Conservation (phyloP, 1,139 yeast genomes). For the Yamadazyma buinensis region DNA sequence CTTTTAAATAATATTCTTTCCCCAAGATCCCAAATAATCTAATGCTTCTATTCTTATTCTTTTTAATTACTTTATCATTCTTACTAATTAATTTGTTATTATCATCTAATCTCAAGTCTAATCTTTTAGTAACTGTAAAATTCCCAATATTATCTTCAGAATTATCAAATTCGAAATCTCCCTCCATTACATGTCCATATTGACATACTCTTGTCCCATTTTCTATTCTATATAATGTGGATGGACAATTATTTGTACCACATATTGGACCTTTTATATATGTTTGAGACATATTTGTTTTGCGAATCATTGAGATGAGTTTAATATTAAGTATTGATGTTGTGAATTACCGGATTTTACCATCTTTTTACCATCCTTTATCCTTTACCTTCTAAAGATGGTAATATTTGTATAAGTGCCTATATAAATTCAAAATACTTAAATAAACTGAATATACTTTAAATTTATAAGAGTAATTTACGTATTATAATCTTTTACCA, state of each 20-base stretch:
- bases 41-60: conserved; percentile 8
- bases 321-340: too few species aligned
- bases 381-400: too few species aligned
- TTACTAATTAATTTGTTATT: conserved; percentile 28
- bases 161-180: conserved; percentile 72
- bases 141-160: conserved; percentile 59
- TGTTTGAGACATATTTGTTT: conserved; percentile 22
- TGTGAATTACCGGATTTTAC: too few species aligned
- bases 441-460: too few species aligned
- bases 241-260: conserved; percentile 86
- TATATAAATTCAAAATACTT: too few species aligned
- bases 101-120: conserved; percentile 30
- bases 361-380: too few species aligned
- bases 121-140: conserved; percentile 48
- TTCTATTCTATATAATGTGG: conserved; percentile 63
- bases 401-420: too few species aligned
- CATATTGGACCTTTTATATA: conserved; percentile 78
- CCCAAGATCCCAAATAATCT: conserved; percentile 54
- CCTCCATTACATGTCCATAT: conserved; percentile 84
- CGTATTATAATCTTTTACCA: too few species aligned
- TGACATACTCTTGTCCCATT: conserved; percentile 85
- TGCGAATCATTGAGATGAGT: too few species aligned
- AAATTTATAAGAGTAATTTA: too few species aligned
- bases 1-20: conserved; percentile 38
- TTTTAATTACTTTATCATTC: conserved; percentile 33